A percentile compares a stretch with the other conserved stretches of the same genome.
Evolutionary conservation across 768 basidiomycete genomes (phyloP).

Genomic region (Sistotremastrum suecicum): DNA sequence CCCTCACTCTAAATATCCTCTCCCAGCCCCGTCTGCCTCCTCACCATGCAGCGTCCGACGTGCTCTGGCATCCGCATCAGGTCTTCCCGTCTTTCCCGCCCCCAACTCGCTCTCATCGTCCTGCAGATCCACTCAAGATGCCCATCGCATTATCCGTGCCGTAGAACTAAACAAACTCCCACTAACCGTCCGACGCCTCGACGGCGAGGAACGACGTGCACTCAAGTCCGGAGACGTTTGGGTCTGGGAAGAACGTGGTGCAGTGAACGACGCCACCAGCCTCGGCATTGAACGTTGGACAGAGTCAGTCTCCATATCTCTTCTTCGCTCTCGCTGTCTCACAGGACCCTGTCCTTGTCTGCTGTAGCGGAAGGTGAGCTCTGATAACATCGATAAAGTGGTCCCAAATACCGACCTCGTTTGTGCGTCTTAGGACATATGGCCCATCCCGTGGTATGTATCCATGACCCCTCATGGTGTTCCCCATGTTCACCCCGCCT

Average conservation of each 20-base stretch:
- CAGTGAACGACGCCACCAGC: constrained; percentile 50
- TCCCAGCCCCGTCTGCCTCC: constrained; percentile 8
- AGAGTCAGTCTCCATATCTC: constrained; percentile 18
- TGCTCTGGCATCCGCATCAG: constrained; percentile 50
- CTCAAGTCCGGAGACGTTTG: constrained; percentile 64
- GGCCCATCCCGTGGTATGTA: too few species aligned
- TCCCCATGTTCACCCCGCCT: neutral
- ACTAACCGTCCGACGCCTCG: constrained; percentile 58
- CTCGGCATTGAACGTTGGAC: constrained; percentile 75
- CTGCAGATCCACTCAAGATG: constrained; percentile 38
- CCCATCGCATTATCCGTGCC: constrained; percentile 63
- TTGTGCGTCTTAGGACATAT: too few species aligned
- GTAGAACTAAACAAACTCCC: constrained; percentile 42
- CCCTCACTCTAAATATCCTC: constrained; percentile 4
- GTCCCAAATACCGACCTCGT: too few species aligned
- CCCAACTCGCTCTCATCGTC: neutral
- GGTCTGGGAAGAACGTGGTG: constrained; percentile 73
- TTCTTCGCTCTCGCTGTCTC: too few species aligned
- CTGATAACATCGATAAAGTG: neutral
- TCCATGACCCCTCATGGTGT: neutral
- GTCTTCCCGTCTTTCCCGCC: neutral
- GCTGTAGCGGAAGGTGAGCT: constrained; percentile 29
- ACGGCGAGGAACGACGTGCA: constrained; percentile 58
- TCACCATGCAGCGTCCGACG: constrained; percentile 52
- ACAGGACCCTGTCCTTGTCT: neutral